Conservation (phyloP, 2,329 filamentous ascomycete genomes). For the Fusarium zealandicum region DNA sequence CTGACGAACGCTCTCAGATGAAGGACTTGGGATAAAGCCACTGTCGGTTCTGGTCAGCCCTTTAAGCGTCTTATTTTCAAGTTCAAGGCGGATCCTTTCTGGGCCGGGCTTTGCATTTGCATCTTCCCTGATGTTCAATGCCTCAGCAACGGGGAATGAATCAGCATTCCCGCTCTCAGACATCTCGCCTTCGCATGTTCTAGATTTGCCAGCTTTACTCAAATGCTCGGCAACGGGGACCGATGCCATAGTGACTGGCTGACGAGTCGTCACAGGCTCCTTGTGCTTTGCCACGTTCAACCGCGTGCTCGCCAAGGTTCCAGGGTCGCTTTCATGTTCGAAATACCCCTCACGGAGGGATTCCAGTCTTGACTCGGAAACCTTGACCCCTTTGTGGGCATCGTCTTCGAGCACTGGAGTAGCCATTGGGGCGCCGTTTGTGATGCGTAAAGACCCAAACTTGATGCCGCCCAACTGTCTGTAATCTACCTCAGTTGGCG, state of each 20-base stretch:
- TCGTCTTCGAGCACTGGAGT: conserved; percentile 48
- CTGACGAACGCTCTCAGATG: conserved; percentile 52
- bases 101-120: conserved; percentile 51
- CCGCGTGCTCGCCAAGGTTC: conserved; percentile 1
- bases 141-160: conserved; percentile 49
- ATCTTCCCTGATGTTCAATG: conserved; percentile 53
- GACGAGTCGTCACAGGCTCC: conserved; percentile 3
- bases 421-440: conserved; percentile 63
- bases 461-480: conserved; percentile 68
- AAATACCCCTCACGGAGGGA: conserved; percentile 16
- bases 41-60: conserved; percentile 52
- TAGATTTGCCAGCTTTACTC: conserved; percentile 16
- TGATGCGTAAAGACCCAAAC: conserved; percentile 68
- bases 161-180: conserved; percentile 31
- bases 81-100: conserved; percentile 25
- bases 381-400: conserved; percentile 11
- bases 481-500: conserved; percentile 63
- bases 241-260: conserved; percentile 2
- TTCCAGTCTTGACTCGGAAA: conserved; percentile 8
- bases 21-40: conserved; percentile 57
- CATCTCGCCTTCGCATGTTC: conserved; percentile 26
- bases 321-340: conserved; percentile 10
- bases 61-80: conserved; percentile 35
- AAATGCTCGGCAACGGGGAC: conserved; percentile 14
- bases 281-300: conserved; percentile 1